These are phyloP conservation scores for Cutaneotrichosporon dermatis DNA, from an alignment of 1,284 basidiomycete species.

Conservation along the genomic window DNA sequence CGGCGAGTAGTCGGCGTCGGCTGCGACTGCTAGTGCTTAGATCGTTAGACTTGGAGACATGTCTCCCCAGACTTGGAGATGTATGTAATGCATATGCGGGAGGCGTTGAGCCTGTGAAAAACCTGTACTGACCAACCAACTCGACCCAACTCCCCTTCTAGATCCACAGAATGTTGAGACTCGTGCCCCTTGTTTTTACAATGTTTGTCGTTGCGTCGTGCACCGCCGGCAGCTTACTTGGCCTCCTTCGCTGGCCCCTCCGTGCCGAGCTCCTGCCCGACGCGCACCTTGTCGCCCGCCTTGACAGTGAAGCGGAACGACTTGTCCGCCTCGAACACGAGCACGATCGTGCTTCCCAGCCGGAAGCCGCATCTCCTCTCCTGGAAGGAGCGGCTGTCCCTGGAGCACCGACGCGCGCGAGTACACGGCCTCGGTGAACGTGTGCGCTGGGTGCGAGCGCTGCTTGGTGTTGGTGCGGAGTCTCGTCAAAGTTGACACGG, in stretches of 20 bases:
- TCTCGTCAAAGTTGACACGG: slow-evolving; percentile 91
- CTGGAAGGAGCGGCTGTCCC: slow-evolving; percentile 80
- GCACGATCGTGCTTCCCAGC: slow-evolving; percentile 90
- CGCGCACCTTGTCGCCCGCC: slow-evolving; percentile 79
- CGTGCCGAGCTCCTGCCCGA: slow-evolving; percentile 62
- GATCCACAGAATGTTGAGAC: slow-evolving; percentile 2
- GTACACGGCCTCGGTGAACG: slow-evolving; percentile 89
- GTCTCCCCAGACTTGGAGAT: neutral
- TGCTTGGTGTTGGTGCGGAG: slow-evolving; percentile 72
- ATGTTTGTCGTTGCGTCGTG: neutral
- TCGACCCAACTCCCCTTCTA: neutral
- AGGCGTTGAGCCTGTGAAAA: slow-evolving; percentile 5
- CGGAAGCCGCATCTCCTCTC: slow-evolving; percentile 96
- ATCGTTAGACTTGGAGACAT: neutral
- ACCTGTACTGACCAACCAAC: neutral
- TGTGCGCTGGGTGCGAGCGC: slow-evolving; percentile 70
- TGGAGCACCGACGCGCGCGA: slow-evolving; percentile 74
- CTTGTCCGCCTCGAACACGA: slow-evolving; percentile 91
- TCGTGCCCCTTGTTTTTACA: neutral
- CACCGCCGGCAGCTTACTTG: neutral
- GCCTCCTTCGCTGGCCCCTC: neutral
- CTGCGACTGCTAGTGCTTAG: neutral
- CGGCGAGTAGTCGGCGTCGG: slow-evolving; percentile 28
- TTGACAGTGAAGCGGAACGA: slow-evolving; percentile 76
- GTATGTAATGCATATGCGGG: slow-evolving; percentile 10